Percentiles rank a stretch among this genome's conserved stretches.
These are phyloP conservation scores for Talaromyces marneffei DNA, from an alignment of 2,329 filamentous ascomycete genomes.

Conservation along the genomic window DNA sequence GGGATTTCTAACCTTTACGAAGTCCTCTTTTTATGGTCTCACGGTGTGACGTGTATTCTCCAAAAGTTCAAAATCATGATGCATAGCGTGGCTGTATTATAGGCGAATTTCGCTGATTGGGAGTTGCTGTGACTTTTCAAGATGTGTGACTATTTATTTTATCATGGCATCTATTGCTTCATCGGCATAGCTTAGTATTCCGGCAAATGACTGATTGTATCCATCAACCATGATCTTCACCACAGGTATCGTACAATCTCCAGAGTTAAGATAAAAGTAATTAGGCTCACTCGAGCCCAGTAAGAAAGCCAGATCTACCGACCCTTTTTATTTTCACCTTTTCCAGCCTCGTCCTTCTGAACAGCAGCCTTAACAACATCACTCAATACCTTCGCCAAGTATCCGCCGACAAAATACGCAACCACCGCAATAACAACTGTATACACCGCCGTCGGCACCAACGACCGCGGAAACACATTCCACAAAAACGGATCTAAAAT, in stretches of 20 bases:
- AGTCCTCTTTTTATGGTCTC: neutral
- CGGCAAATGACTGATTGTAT: neutral
- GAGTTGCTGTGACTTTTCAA: neutral
- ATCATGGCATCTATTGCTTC: neutral
- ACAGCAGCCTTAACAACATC: conserved; percentile 16
- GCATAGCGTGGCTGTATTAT: conserved; percentile 15
- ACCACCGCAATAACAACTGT: conserved; percentile 55
- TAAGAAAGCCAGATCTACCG: neutral
- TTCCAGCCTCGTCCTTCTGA: neutral
- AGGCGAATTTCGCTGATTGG: neutral
- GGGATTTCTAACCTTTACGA: conserved; percentile 58
- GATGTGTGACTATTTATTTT: neutral
- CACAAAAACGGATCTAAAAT: conserved; percentile 80
- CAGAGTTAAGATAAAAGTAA: neutral
- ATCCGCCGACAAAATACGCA: conserved; percentile 43
- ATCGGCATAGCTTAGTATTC: neutral
- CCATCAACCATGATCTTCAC: neutral
- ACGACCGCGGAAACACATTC: conserved; percentile 72
- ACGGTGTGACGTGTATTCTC: neutral
- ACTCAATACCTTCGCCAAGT: conserved; percentile 23
- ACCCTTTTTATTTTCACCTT: neutral
- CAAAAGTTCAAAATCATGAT: conserved; percentile 1
- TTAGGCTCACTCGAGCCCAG: neutral
- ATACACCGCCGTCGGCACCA: conserved; percentile 67
- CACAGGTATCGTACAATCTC: neutral